phyloP scores from a whole-genome alignment of 257 asterid genomes.

The Gynochthodes officinalis region DNA sequence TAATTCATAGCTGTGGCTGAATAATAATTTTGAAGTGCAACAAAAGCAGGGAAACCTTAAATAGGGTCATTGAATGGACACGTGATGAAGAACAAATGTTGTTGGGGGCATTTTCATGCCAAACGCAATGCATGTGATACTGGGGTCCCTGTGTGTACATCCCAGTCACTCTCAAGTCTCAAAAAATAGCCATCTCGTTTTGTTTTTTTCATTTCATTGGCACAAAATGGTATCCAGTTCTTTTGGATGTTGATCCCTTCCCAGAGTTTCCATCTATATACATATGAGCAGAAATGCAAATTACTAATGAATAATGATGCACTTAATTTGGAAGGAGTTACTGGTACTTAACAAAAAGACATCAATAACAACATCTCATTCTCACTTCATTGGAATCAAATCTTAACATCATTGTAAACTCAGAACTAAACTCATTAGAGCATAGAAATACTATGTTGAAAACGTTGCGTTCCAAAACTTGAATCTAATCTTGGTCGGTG shows the following conservation, averaged over 20 bases:
- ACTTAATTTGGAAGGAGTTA: background rate
- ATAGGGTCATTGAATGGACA: constrained; percentile 50
- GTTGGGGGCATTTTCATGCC: constrained; percentile 45
- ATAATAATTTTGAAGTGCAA: background rate
- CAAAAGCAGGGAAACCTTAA: constrained; percentile 28
- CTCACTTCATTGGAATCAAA: too few relatives aligned
- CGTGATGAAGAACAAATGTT: constrained; percentile 54
- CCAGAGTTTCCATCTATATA: constrained; percentile 5
- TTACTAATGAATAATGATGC: background rate
- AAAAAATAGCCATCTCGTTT: too few relatives aligned
- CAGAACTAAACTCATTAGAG: too few relatives aligned
- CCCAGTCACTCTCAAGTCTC: background rate
- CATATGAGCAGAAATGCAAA: background rate
- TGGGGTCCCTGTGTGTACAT: constrained; percentile 26
- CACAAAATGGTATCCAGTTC: background rate
- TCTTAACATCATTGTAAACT: too few relatives aligned
- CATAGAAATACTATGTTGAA: too few relatives aligned
- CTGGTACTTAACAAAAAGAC: background rate
- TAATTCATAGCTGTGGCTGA: too few relatives aligned
- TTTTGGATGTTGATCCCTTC: background rate
- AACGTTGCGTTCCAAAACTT: too few relatives aligned
- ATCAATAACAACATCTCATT: background rate
- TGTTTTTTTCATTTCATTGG: background rate
- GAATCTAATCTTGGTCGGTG: too few relatives aligned
- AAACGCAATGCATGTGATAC: constrained; percentile 58